Conservation (phyloP, 1,284 basidiomycete genomes). For the Hemileia vastatrix region DNA sequence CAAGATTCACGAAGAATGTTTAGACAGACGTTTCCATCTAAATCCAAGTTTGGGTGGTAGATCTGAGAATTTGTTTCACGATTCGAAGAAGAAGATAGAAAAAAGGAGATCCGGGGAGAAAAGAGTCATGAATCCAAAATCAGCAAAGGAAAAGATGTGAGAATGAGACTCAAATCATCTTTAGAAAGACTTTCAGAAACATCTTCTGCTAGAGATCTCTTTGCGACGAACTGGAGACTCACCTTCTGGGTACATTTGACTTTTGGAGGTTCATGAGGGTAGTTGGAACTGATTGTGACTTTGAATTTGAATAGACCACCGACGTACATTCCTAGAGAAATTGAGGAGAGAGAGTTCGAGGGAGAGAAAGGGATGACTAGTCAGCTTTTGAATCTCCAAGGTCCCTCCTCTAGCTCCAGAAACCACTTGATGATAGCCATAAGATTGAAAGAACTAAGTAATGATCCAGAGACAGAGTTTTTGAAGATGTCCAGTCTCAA, state of each 20-base stretch:
- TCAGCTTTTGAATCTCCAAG: no score
- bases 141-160: background rate
- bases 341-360: background rate
- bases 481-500: no score
- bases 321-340: conserved; percentile 80
- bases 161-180: background rate
- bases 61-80: conserved; percentile 54
- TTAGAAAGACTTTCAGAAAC: conserved; percentile 2
- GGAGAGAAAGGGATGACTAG: no score
- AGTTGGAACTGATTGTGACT: conserved; percentile 90
- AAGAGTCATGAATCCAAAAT: background rate
- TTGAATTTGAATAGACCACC: conserved; percentile 86
- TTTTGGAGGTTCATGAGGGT: conserved; percentile 96
- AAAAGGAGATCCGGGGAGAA: conserved; percentile 14
- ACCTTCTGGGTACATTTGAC: conserved; percentile 94
- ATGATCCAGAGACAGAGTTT: no score
- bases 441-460: background rate
- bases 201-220: background rate
- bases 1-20: conserved; percentile 98
- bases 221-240: no score
- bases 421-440: background rate
- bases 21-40: conserved; percentile 89
- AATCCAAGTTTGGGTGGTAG: conserved; percentile 95
- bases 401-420: no score
- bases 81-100: conserved; percentile 8